Evolutionary conservation across 2,329 filamentous ascomycete genomes (phyloP).

Genomic region (Pseudogymnoascus sp.): DNA sequence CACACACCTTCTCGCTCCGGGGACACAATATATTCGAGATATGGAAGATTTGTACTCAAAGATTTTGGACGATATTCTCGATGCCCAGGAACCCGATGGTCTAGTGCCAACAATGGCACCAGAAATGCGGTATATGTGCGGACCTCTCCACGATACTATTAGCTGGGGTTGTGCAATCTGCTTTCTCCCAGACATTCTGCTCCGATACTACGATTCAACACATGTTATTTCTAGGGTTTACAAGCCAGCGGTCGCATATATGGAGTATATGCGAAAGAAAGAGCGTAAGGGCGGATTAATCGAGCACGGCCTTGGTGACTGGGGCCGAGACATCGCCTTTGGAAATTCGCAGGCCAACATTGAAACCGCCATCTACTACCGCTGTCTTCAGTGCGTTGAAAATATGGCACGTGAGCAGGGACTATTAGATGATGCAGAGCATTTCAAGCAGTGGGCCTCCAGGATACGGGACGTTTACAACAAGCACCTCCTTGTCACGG

Average conservation of each 20-base stretch:
- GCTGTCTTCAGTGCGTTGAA: constrained; percentile 29
- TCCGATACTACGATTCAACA: constrained; percentile 34
- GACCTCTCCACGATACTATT: constrained; percentile 39
- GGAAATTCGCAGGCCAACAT: constrained; percentile 38
- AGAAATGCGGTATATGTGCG: constrained; percentile 40
- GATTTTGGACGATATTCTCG: constrained; percentile 39
- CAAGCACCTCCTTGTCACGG: constrained; percentile 27
- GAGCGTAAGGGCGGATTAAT: constrained; percentile 34
- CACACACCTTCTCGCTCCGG: constrained; percentile 36
- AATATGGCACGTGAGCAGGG: constrained; percentile 22
- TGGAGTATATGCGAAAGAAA: constrained; percentile 34
- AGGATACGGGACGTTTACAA: constrained; percentile 29
- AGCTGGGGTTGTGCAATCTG: constrained; percentile 35
- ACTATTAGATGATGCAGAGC: constrained; percentile 27
- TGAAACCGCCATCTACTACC: constrained; percentile 36
- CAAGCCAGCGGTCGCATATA: constrained; percentile 31
- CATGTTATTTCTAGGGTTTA: constrained; percentile 31
- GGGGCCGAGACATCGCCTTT: constrained; percentile 35
- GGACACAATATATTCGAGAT: constrained; percentile 38
- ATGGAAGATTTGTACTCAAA: constrained; percentile 40
- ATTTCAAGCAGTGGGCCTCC: constrained; percentile 24
- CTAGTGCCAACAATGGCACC: constrained; percentile 41
- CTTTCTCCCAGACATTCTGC: constrained; percentile 31
- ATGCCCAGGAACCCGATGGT: constrained; percentile 36
- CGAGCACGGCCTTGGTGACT: constrained; percentile 36